Base-by-base conservation (phyloP, 768 basidiomycete species). In the Holtermannia corniformis region DNA sequence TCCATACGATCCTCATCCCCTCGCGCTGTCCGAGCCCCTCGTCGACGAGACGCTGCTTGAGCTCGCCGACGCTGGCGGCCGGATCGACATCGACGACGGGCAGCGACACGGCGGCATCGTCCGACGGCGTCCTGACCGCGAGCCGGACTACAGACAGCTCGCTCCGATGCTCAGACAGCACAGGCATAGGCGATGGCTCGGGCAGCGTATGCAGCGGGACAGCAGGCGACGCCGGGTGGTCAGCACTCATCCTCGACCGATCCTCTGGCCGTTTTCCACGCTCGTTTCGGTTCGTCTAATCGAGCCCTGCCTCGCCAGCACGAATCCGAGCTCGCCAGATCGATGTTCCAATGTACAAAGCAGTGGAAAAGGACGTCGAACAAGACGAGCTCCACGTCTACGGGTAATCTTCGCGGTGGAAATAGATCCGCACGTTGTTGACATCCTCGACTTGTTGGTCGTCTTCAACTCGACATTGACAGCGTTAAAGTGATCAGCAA, bases 1-100 rank as follows among this genome's bases (percentile, higher is more conserved):
- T 57, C 58, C 62, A 68, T 0, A 68, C 61, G 21, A 68, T n/a
- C 44, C 66, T 56, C 66, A 68, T 65, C 2, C 64, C 64, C 16
- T 63, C 62, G 20, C 62, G 49, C 24, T 52, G 52, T 62, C 63
- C 65, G 7, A 43, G 21, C 3, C 58, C 61, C 22, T 50, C 51
- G 19, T 59, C 55, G 26, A 51, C 54, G 12, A 65, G 27, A 23
- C 55, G 57, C 42, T 63, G 60, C 43, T 68, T 65, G 40, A 68
- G 44, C 37, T 58, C 50, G 5, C 19, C 16, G 22, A 63, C 44
- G 13, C 48, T 56, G 24, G 27, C 53, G 16, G 12, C 10, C 16
- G 49, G 41, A 14, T 40, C 20, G 2, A 64, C 40, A 1, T 37
- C 32, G 32, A 37, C 10, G 7, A 7, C 10, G 10, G 32, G 32